These are phyloP conservation scores for Phytophthora fragariae DNA, from an alignment of 352 stramenopile species.

Conservation along the genomic window DNA sequence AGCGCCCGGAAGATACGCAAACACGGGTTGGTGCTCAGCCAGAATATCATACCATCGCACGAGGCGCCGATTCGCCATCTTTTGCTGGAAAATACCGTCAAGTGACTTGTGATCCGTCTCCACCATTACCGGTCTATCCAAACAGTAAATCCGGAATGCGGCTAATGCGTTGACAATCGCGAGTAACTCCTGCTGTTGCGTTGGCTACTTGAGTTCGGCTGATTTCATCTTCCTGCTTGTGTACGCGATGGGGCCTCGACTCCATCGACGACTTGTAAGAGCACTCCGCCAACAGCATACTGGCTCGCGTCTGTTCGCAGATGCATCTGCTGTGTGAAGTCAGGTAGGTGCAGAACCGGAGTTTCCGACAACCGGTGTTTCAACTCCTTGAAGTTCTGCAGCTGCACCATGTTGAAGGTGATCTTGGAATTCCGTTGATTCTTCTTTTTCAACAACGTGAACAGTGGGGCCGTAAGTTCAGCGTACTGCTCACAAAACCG, in stretches of 20 bases:
- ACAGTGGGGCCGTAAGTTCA: background rate
- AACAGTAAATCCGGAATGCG: background rate
- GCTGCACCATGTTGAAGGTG: background rate
- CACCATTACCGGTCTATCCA: background rate
- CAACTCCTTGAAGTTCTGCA: background rate
- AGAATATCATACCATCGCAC: background rate
- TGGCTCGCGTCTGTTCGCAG: background rate
- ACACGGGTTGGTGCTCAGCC: background rate
- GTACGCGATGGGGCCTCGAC: no score
- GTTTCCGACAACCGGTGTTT: background rate
- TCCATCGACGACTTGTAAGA: background rate
- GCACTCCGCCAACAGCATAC: background rate
- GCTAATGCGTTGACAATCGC: no score
- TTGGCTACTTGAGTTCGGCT: no score
- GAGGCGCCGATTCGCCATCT: background rate
- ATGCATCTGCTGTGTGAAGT: background rate
- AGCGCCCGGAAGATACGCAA: background rate
- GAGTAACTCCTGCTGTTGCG: no score
- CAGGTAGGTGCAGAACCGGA: background rate
- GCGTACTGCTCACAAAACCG: background rate
- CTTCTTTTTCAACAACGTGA: background rate
- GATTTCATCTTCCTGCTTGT: no score
- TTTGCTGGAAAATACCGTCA: background rate
- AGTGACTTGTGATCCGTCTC: background rate
- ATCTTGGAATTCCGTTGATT: conserved; percentile 12